phyloP scores from a whole-genome alignment of 129 eudicot species.

The Flaveria sonorensis region DNA sequence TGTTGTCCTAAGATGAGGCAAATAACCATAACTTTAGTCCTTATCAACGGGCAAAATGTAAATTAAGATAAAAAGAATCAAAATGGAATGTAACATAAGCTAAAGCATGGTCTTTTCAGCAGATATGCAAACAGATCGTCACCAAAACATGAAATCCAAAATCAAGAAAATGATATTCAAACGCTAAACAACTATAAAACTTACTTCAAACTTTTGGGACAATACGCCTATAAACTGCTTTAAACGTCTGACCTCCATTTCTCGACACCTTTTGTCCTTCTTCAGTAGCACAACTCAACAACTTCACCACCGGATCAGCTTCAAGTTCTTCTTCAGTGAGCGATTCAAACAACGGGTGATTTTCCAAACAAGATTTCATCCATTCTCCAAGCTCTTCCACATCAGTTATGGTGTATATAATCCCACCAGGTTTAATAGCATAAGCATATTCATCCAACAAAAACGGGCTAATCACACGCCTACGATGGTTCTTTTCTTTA shows the following conservation, averaged over 20 bases:
- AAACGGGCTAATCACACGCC: conserved; percentile 84
- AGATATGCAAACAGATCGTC: neutral
- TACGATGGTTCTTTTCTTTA: conserved; percentile 91
- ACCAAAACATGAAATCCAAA: conserved; percentile 16
- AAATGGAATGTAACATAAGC: neutral
- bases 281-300: conserved; percentile 81
- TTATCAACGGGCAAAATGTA: too few relatives aligned
- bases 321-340: conserved; percentile 62
- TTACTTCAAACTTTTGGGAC: conserved; percentile 25
- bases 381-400: conserved; percentile 98
- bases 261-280: conserved; percentile 94
- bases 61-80: too few relatives aligned
- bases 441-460: conserved; percentile 92
- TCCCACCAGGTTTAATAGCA: conserved; percentile 71
- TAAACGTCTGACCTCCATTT: conserved; percentile 83
- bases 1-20: too few relatives aligned
- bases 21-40: too few relatives aligned
- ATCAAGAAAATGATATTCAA: conserved; percentile 6
- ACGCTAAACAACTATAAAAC: conserved; percentile 3
- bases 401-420: conserved; percentile 90
- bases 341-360: conserved; percentile 81
- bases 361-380: conserved; percentile 83
- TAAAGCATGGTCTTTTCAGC: neutral
- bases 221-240: conserved; percentile 75
- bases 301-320: conserved; percentile 78